Evolutionary conservation across 1,284 basidiomycete species (phyloP).

Genomic region (Pseudozyma thailandica): DNA sequence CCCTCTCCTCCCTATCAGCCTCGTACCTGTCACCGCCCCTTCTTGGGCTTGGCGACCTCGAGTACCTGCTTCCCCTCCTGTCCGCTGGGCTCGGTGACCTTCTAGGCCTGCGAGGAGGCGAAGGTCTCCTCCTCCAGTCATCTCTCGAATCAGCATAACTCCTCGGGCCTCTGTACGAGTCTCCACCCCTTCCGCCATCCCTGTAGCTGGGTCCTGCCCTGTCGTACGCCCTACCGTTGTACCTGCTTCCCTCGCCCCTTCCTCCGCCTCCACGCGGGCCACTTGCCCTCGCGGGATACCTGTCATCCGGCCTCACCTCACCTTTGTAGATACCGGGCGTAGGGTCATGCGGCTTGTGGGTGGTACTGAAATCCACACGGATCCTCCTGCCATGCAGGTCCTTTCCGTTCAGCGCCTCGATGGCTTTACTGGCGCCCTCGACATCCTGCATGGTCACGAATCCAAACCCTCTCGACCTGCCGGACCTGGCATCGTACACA

Average conservation of each 20-base stretch:
- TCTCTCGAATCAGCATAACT: slow-evolving; percentile 45
- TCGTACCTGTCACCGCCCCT: slow-evolving; percentile 22
- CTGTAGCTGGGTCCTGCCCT: slow-evolving; percentile 29
- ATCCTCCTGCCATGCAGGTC: slow-evolving; percentile 94
- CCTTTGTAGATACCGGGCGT: slow-evolving; percentile 90
- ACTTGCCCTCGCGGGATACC: slow-evolving; percentile 21
- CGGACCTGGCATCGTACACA: slow-evolving; percentile 98
- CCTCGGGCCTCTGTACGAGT: slow-evolving; percentile 23
- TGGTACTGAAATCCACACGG: slow-evolving; percentile 96
- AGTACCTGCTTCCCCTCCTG: slow-evolving; percentile 32
- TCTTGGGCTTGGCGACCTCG: slow-evolving; percentile 45
- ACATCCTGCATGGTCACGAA: slow-evolving; percentile 91
- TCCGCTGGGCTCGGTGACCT: slow-evolving; percentile 38
- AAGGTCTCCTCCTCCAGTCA: slow-evolving; percentile 54
- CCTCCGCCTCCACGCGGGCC: slow-evolving; percentile 9
- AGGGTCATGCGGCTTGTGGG: slow-evolving; percentile 89
- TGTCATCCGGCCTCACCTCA: slow-evolving; percentile 58
- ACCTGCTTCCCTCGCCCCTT: slow-evolving; percentile 17
- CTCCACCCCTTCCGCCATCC: slow-evolving; percentile 18
- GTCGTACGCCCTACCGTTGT: slow-evolving; percentile 37
- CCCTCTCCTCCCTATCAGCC: slow-evolving; percentile 31
- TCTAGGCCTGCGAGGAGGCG: slow-evolving; percentile 34
- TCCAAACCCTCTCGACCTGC: slow-evolving; percentile 95
- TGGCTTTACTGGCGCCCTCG: slow-evolving; percentile 86
- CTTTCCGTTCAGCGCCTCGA: slow-evolving; percentile 92